Conservation (phyloP, 768 basidiomycete genomes). For the Tricholoma terreum region DNA sequence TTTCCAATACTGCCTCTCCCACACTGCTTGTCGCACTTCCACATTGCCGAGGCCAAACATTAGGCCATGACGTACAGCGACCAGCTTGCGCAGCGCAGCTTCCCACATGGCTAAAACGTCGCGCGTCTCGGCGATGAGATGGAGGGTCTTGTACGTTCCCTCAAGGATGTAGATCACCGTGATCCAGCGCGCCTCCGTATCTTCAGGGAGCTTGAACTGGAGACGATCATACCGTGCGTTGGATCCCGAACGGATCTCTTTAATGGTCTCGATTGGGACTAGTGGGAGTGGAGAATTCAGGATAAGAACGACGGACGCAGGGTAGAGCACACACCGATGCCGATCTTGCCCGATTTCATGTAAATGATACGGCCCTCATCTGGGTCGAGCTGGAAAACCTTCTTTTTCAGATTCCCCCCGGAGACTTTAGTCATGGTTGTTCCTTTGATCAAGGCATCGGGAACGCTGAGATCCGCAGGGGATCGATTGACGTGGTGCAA, state of each 20-base stretch:
- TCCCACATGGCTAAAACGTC: constrained; percentile 50
- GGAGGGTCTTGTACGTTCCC: constrained; percentile 80
- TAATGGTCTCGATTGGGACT: constrained; percentile 87
- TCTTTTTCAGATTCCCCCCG: constrained; percentile 64
- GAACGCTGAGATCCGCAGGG: background rate
- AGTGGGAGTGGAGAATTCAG: constrained; percentile 2
- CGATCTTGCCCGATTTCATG: constrained; percentile 58
- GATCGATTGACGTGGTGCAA: background rate
- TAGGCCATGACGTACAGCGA: constrained; percentile 63
- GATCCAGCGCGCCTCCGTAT: constrained; percentile 73
- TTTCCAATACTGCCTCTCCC: constrained; percentile 85
- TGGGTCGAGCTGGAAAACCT: constrained; percentile 67
- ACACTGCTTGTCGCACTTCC: constrained; percentile 63
- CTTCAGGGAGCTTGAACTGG: constrained; percentile 61
- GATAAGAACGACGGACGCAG: background rate
- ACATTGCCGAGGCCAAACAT: constrained; percentile 65
- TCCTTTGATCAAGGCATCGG: constrained; percentile 29
- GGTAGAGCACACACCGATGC: constrained; percentile 46
- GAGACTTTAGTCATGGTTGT: constrained; percentile 80
- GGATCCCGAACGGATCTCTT: constrained; percentile 75
- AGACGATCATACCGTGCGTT: constrained; percentile 71
- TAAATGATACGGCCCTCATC: constrained; percentile 73
- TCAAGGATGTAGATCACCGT: constrained; percentile 81
- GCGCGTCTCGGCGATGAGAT: constrained; percentile 70
- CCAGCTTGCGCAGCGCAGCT: constrained; percentile 58